Evolutionary conservation across 1,284 basidiomycete species (phyloP).

Genomic region (Sutorius eximius): DNA sequence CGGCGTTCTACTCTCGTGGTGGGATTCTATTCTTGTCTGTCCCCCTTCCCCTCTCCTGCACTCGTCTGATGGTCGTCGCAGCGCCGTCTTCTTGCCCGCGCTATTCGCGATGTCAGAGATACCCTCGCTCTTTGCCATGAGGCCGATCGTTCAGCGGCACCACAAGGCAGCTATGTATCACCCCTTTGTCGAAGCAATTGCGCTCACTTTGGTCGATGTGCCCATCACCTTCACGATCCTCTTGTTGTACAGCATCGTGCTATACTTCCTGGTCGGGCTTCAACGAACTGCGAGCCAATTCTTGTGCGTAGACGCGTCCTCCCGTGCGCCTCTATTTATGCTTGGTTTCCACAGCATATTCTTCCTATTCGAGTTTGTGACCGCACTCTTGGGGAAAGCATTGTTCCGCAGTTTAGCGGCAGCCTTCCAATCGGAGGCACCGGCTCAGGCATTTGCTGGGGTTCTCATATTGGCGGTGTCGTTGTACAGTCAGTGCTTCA

Average conservation of each 20-base stretch:
- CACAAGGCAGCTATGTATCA: slow-evolving; percentile 55
- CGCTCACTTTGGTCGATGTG: slow-evolving; percentile 60
- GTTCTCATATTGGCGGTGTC: slow-evolving; percentile 48
- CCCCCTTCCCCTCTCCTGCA: background rate
- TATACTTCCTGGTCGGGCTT: slow-evolving; percentile 59
- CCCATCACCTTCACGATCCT: slow-evolving; percentile 51
- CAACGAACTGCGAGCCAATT: slow-evolving; percentile 45
- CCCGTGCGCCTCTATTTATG: slow-evolving; percentile 2
- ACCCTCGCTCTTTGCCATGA: slow-evolving; percentile 48
- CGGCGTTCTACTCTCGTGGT: slow-evolving; percentile 77
- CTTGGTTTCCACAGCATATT: slow-evolving; percentile 42
- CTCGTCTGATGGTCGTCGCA: slow-evolving; percentile 10
- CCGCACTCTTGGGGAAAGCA: slow-evolving; percentile 59
- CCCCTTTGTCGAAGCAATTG: slow-evolving; percentile 54
- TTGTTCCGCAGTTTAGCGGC: slow-evolving; percentile 62
- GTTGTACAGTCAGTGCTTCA: slow-evolving; percentile 42
- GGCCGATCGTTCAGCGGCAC: slow-evolving; percentile 60
- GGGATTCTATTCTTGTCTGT: slow-evolving; percentile 73
- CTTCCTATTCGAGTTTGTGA: slow-evolving; percentile 50
- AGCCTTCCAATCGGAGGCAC: slow-evolving; percentile 50
- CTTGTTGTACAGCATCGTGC: slow-evolving; percentile 46
- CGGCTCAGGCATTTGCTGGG: slow-evolving; percentile 62
- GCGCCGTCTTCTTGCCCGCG: slow-evolving; percentile 33
- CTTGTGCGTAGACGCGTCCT: slow-evolving; percentile 38
- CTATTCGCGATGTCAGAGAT: slow-evolving; percentile 39